A percentile compares a stretch with the other conserved stretches of the same genome.
Evolutionary conservation across 805 yeast genomes (phyloP).

Genomic region (Metschnikowia sp.): DNA sequence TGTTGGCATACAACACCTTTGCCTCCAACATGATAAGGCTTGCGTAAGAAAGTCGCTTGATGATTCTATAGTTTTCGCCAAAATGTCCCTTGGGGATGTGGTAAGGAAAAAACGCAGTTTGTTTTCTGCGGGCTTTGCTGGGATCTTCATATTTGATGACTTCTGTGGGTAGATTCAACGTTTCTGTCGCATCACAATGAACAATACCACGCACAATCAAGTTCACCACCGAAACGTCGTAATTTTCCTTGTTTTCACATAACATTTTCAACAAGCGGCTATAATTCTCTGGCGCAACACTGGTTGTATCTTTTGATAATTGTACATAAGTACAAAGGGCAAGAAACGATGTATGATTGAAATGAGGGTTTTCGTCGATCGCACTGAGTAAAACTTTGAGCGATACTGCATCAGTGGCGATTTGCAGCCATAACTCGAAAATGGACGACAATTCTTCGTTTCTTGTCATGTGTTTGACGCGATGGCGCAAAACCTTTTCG

Average conservation of each 20-base stretch:
- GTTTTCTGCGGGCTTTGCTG: neutral
- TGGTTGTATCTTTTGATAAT: neutral
- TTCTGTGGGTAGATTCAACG: conserved; percentile 11
- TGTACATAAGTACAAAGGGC: conserved; percentile 5
- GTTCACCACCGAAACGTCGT: conserved; percentile 1
- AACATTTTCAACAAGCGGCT: conserved; percentile 6
- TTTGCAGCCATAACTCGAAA: neutral
- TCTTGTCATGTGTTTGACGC: conserved; percentile 3
- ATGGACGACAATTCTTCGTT: conserved; percentile 4
- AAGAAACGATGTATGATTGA: conserved; percentile 4
- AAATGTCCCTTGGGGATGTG: conserved; percentile 4
- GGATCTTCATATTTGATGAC: neutral
- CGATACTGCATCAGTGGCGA: conserved; percentile 10
- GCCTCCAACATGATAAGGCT: conserved; percentile 14
- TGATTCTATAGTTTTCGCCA: conserved; percentile 15
- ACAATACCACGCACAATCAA: conserved; percentile 13
- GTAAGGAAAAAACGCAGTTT: conserved; percentile 1
- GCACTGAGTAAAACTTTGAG: conserved; percentile 11
- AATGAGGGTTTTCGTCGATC: conserved; percentile 7
- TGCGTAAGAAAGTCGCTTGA: conserved; percentile 12
- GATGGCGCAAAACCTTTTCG: conserved; percentile 25
- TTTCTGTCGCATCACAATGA: conserved; percentile 12
- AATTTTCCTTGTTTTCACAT: conserved; percentile 6
- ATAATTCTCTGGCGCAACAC: conserved; percentile 13
- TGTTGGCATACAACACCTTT: conserved; percentile 6